Evolutionary conservation across 495 filamentous ascomycete genomes (phyloP), one percentile per base, ranked within the genome.

Genomic region (Terfezia claveryi): DNA sequence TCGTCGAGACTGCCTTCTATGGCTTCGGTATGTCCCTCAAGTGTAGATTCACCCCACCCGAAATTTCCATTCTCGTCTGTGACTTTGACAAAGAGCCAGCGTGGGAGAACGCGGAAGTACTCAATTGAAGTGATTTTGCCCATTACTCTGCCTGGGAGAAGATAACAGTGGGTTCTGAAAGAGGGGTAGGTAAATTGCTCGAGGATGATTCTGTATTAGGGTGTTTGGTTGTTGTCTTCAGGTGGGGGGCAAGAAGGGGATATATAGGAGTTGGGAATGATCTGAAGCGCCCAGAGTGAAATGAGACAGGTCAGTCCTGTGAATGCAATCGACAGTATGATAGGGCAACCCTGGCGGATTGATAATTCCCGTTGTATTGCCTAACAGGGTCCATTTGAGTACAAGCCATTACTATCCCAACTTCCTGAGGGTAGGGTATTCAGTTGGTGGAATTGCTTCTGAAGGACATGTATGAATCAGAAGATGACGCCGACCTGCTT

Each of bases 11-110:
- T 80, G 7, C 83, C 83, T 66, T 88, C 82, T 23, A 86, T 76
- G 17, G 82, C 82, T 59, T 82, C 74, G 4, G 77, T 80, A 63
- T 87, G 83, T 0, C 83, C 82, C 67, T 88, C 82, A 4, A 88
- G 69, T 0, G 79, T 83, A 6, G 79, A 80, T 66, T 87, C 83
- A 38, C 83, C 83, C 83, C 83, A 88, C n/a, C 83, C 83, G 56
- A 69, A 71, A 11, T 75, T 68, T 23, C 74, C 78, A 10, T 74
- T 72, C 44, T 79, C 73, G 63, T 83, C 80, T 17, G 73, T 75
- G 56, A 87, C 73, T 61, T 86, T 86, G 59, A 87, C 83, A 57
- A 88, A 87, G 10, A 87, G 74, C 83, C 83, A 88, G 38, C 82
- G 71, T 27, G 82, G 82, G 2, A 78, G 73, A 38, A 85, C 76